A percentile compares a stretch with the other conserved stretches of the same genome.
Evolutionary conservation across 2,329 filamentous ascomycete genomes (phyloP).

Genomic region (Juglanconis oblonga): DNA sequence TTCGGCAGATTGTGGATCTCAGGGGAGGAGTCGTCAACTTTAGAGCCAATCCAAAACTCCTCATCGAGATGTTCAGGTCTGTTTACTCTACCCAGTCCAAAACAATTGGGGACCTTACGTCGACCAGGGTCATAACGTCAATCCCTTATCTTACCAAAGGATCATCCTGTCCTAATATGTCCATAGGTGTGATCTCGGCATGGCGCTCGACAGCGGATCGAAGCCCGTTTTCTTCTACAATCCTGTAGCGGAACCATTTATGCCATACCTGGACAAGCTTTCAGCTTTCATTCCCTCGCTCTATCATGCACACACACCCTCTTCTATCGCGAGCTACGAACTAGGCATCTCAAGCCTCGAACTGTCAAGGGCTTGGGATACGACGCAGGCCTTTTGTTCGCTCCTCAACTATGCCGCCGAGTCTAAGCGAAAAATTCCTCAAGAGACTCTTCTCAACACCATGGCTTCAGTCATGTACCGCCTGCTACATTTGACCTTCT

Average conservation of each 20-base stretch:
- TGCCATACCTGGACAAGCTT: background rate
- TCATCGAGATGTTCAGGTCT: conserved; percentile 33
- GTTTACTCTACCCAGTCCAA: background rate
- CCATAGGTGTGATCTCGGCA: conserved; percentile 9
- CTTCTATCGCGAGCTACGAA: background rate
- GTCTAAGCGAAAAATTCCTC: conserved; percentile 17
- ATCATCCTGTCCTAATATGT: too few relatives aligned
- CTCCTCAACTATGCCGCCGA: conserved; percentile 23
- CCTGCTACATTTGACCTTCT: conserved; percentile 31
- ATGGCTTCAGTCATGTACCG: conserved; percentile 41
- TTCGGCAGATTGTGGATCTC: conserved; percentile 34
- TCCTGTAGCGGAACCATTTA: background rate
- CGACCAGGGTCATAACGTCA: too few relatives aligned
- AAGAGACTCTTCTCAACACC: conserved; percentile 22
- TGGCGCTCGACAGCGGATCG: background rate
- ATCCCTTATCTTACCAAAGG: background rate
- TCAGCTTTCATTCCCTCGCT: background rate
- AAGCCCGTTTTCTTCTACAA: conserved; percentile 3
- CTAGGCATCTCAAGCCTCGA: conserved; percentile 12
- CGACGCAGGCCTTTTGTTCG: conserved; percentile 22
- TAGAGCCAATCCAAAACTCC: conserved; percentile 29
- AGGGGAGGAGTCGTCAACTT: conserved; percentile 33
- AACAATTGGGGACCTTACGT: too few relatives aligned
- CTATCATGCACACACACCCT: background rate
- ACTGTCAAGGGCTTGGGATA: conserved; percentile 21